phyloP scores from a whole-genome alignment of 768 basidiomycete genomes.

The Strobilomyces echinocephalus region DNA sequence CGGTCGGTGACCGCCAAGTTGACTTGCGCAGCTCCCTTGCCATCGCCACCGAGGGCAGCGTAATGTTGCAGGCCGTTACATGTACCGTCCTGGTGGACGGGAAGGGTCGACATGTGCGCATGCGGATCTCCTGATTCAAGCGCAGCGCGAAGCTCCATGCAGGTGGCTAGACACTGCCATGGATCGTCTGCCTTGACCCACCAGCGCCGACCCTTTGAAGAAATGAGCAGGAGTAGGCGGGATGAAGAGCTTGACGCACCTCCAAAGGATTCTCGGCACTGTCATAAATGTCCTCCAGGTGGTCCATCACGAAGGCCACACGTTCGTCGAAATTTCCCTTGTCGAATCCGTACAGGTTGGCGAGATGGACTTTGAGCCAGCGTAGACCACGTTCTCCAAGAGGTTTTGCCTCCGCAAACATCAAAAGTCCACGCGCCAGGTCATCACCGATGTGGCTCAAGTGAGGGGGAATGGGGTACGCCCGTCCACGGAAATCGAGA shows the following conservation, averaged over 20 bases:
- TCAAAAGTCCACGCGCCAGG: slow-evolving; percentile 79
- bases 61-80: slow-evolving; percentile 99
- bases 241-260: slow-evolving; percentile 37
- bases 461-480: slow-evolving; percentile 95
- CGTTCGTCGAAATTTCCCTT: slow-evolving; percentile 94
- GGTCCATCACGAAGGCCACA: slow-evolving; percentile 68
- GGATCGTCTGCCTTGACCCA: slow-evolving; percentile 92
- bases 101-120: slow-evolving; percentile 61
- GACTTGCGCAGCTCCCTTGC: slow-evolving; percentile 83
- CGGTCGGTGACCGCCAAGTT: slow-evolving; percentile 80
- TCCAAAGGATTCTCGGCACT: slow-evolving; percentile 76
- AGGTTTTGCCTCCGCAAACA: slow-evolving; percentile 74
- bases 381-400: slow-evolving; percentile 81
- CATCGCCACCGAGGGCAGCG: slow-evolving; percentile 93
- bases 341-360: slow-evolving; percentile 91
- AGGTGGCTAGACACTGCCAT: slow-evolving; percentile 95
- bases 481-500: slow-evolving; percentile 94
- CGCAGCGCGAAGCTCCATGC: slow-evolving; percentile 82
- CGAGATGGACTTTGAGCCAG: slow-evolving; percentile 94
- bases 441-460: slow-evolving; percentile 96
- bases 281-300: slow-evolving; percentile 75
- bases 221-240: slow-evolving; percentile 2
- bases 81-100: slow-evolving; percentile 96
- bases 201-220: slow-evolving; percentile 66
- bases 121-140: slow-evolving; percentile 63